Evolutionary conservation across 306 rosid genomes (phyloP), one percentile per base, ranked within the genome.

Genomic region (Amphicarpaea edgeworthii): DNA sequence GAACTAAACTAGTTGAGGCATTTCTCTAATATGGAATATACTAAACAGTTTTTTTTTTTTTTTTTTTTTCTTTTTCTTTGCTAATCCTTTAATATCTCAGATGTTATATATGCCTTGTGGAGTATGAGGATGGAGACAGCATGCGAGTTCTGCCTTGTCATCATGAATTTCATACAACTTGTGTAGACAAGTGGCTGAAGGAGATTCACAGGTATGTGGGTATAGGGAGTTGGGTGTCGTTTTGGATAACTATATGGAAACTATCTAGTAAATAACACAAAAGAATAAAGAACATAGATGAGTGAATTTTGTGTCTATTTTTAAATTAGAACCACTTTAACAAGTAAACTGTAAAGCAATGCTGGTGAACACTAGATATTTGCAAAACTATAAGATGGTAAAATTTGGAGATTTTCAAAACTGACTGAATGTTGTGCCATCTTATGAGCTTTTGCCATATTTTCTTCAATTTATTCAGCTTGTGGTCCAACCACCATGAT

Each of bases 101-200:
- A 83, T 96, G 99, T 81, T 96, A 96, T 78, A 96, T 96, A 87
- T 96, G 99, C 85, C 99, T 96, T 68, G 97, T 93, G 83, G 99
- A 96, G 90, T 96, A 93, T 17, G 99, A 96, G 81, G 98, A 96
- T 77, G 96, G 98, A 66, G 97, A 96, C 77, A 88, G 87, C 79
- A 83, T 96, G 93, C 77, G 99, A 67, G 84, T 87, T 43, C 88
- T 96, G 73, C 98, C 99, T 80, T 96, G 99, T 66, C 92, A 82
- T 76, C 99, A 96, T 64, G 99, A 96, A 72, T 96, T 90, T 73
- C 99, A 96, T 68, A 85, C 86, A 55, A 75, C 97, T 26, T 96
- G 99, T 69, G 70, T 96, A 53, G 99, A 96, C 97, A 96, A 96
- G 82, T 96, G 99, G 99, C 87, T 96, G 76, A 96, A 96, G 87